phyloP scores from a whole-genome alignment of 768 basidiomycete species.

The Termitomyces sp. region DNA sequence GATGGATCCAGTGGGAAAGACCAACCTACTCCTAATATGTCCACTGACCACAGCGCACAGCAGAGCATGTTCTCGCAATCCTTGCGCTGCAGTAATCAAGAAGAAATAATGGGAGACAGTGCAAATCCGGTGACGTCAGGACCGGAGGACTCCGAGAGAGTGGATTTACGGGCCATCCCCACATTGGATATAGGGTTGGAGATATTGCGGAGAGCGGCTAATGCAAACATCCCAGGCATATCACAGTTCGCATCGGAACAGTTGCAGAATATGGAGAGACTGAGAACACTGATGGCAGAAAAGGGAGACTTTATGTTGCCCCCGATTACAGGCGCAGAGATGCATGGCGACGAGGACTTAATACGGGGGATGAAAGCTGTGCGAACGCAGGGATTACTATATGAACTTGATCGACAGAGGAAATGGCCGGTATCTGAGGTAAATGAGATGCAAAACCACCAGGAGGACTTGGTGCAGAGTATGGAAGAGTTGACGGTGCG shows the following conservation, averaged over 20 bases:
- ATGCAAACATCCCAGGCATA: background rate
- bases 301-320: background rate
- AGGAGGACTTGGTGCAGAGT: background rate
- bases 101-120: background rate
- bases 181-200: background rate
- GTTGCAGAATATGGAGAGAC: background rate
- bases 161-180: background rate
- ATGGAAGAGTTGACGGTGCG: background rate
- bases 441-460: background rate
- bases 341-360: background rate
- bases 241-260: background rate
- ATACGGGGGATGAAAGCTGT: background rate
- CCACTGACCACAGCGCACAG: background rate
- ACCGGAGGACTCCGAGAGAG: background rate
- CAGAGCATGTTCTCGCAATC: background rate
- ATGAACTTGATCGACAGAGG: background rate
- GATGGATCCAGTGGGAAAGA: background rate
- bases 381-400: background rate
- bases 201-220: background rate
- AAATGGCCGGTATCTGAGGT: background rate
- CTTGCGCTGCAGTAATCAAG: background rate
- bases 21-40: background rate
- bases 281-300: too few species aligned
- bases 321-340: background rate
- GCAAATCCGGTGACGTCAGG: background rate